Evolutionary conservation across 2,329 filamentous ascomycete genomes (phyloP).

Genomic region (Xylaria multiplex): DNA sequence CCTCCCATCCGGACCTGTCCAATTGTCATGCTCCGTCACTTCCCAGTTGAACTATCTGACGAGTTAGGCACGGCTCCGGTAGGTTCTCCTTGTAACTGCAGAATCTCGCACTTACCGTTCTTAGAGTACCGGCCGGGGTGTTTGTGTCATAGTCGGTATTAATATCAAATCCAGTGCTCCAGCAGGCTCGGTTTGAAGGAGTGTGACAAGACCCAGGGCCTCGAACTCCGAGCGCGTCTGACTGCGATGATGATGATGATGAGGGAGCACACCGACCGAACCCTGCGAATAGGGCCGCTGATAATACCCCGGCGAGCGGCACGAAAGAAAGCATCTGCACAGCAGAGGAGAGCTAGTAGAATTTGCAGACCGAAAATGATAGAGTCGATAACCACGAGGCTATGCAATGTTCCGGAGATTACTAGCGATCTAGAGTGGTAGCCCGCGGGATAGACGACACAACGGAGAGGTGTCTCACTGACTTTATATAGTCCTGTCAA

Average conservation of each 20-base stretch:
- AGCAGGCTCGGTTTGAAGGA: conserved; percentile 43
- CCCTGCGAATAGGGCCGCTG: conserved; percentile 27
- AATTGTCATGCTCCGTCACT: conserved; percentile 42
- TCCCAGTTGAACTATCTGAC: conserved; percentile 39
- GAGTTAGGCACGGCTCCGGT: conserved; percentile 1
- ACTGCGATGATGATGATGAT: conserved; percentile 1
- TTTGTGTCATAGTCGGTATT: conserved; percentile 44
- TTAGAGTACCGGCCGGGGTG: conserved; percentile 37
- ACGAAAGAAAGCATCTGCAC: conserved; percentile 27
- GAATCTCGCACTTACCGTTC: conserved; percentile 30
- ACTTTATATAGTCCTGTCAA: conserved; percentile 23
- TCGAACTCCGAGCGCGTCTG: conserved; percentile 24
- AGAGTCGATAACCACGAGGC: conserved; percentile 9
- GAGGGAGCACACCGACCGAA: conserved; percentile 31
- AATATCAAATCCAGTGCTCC: conserved; percentile 42
- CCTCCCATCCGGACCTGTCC: conserved; percentile 42
- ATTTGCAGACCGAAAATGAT: neutral
- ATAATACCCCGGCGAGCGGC: conserved; percentile 12
- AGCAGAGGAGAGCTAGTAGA: neutral
- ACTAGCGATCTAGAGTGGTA: neutral
- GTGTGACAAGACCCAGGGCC: conserved; percentile 35
- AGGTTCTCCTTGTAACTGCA: conserved; percentile 49
- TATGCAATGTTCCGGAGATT: neutral
- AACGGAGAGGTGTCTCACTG: conserved; percentile 3
- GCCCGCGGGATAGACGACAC: neutral